Base-by-base conservation (phyloP, 108 stramenopile species). In the Skeletonema potamos region DNA sequence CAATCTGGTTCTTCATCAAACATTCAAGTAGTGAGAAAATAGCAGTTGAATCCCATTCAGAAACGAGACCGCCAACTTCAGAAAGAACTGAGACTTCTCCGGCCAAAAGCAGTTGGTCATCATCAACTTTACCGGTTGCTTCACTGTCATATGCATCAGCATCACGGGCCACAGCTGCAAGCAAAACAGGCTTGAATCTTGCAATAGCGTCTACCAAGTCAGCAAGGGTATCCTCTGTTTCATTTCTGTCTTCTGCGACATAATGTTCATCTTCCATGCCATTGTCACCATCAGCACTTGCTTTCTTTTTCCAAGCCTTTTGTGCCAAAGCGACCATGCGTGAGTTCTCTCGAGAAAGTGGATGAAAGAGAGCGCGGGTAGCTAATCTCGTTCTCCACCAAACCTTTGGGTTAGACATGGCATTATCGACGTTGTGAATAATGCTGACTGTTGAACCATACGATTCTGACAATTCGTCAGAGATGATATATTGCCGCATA, bases 391-490 rank as follows among this genome's bases (percentile, higher is more conserved):
- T 57, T 70, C 84, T 68, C 81, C 84, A 79, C 78, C 81, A 85
- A 10, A 82, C 77, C 37, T 56, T 69, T 24, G 64, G 26, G 24
- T 77, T 58, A 15, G 39, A 33, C 56, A 69, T 68, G 27, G 80
- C 58, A 26, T 66, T 58, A 13, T 79, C 71, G 8, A 57, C 64
- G 27, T 43, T 55, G 4, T 66, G 54, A 54, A 78, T 18, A 20
- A 30, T 26, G 20, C 37, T 34, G 26, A 41, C 10, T 27, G 34
- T 59, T 2, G 83, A 51, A 33, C 26, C 62, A 55, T 57, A 27
- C 5, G 72, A 68, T 43, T 72, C 66, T 12, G 78, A 72, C 9
- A 92, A 63, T 72, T 91, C 90, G 11, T 90, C 89, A 18, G 82
- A 79, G n/a, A 84, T 65, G 36, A 91, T 22, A 57, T 81, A 84